Conservation (phyloP, 345 rosid genomes). For the Acer yangbiense region DNA sequence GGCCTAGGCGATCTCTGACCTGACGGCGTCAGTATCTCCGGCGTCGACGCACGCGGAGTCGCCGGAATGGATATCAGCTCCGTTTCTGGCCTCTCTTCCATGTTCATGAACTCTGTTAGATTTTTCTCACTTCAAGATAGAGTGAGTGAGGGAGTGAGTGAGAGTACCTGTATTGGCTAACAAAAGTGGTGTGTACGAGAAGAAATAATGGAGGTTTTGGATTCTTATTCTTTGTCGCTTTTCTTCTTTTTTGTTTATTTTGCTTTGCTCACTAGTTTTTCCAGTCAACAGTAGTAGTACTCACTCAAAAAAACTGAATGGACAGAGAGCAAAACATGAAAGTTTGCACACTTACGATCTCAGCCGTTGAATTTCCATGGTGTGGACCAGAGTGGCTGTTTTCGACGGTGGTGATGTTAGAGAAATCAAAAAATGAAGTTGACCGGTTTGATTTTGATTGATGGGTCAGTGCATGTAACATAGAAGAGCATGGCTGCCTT, state of each 20-base stretch:
- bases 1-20: slow-evolving; percentile 97
- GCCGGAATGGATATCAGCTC: slow-evolving; percentile 97
- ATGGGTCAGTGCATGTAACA: slow-evolving; percentile 9
- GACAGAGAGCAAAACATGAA: slow-evolving; percentile 24
- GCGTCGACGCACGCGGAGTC: slow-evolving; percentile 90
- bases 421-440: slow-evolving; percentile 25
- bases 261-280: background rate
- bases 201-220: slow-evolving; percentile 23
- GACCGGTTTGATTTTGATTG: slow-evolving; percentile 31
- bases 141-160: background rate
- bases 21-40: slow-evolving; percentile 91
- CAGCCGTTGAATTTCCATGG: slow-evolving; percentile 32
- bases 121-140: background rate
- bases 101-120: slow-evolving; percentile 1
- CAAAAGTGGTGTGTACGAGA: slow-evolving; percentile 7
- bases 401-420: slow-evolving; percentile 14
- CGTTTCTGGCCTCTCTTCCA: slow-evolving; percentile 99
- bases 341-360: slow-evolving; percentile 34
- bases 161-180: background rate
- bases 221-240: background rate
- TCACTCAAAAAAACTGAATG: background rate
- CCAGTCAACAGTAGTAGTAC: background rate
- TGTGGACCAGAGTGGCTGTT: background rate
- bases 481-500: background rate
- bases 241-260: background rate